Conservation (phyloP, 1,284 basidiomycete genomes). For the Rhodotorula sp. region DNA sequence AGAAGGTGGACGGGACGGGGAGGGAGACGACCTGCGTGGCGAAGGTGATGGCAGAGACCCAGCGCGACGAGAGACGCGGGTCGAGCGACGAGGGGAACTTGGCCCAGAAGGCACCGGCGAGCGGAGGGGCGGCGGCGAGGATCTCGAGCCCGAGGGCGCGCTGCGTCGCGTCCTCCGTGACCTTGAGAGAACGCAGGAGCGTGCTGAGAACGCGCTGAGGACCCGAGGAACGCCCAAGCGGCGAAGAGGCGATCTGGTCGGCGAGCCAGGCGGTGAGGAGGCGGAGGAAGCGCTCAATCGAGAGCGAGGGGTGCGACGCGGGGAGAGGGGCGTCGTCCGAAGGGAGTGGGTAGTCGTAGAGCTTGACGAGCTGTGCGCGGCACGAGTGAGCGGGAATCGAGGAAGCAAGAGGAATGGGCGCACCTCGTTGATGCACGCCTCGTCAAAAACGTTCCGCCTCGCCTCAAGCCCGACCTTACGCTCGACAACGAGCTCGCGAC, state of each 20-base stretch:
- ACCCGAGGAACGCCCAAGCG: conserved; percentile 21
- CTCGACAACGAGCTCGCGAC: conserved; percentile 28
- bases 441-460: conserved; percentile 36
- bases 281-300: conserved; percentile 37
- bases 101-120: conserved; percentile 39
- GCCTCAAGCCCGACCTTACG: conserved; percentile 34
- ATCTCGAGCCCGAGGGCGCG: conserved; percentile 36
- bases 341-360: conserved; percentile 27
- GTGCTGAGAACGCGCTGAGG: conserved; percentile 34
- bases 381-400: neutral
- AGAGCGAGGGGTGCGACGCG: conserved; percentile 22
- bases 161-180: conserved; percentile 38
- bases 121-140: conserved; percentile 30
- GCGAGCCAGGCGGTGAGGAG: conserved; percentile 36
- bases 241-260: conserved; percentile 38
- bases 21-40: conserved; percentile 39
- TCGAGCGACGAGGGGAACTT: conserved; percentile 40
- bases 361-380: conserved; percentile 33
- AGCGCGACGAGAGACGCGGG: conserved; percentile 38
- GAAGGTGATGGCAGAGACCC: conserved; percentile 43
- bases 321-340: conserved; percentile 3
- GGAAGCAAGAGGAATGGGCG: neutral
- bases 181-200: conserved; percentile 34
- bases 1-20: conserved; percentile 50
- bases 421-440: conserved; percentile 36